phyloP scores from a whole-genome alignment of 371 early-diverging fungal species.

The Haplosporangium sp. region DNA sequence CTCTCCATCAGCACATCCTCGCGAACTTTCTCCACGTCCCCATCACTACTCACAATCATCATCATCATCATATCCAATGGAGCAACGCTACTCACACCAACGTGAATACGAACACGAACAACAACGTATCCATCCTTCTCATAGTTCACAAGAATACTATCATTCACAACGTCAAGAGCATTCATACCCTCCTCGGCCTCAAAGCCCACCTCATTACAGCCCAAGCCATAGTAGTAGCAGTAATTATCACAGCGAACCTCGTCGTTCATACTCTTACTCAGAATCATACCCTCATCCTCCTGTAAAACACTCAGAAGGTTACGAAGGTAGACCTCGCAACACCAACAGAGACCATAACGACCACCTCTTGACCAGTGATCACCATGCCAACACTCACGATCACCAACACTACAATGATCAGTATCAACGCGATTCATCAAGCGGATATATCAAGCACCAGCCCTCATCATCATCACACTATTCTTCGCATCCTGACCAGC shows the following conservation, averaged over 20 bases:
- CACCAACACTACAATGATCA: conserved; percentile 45
- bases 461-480: conserved; percentile 5
- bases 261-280: conserved; percentile 17
- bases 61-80: conserved; percentile 16
- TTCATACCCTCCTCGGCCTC: conserved; percentile 9
- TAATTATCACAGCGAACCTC: conserved; percentile 9
- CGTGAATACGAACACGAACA: conserved; percentile 8
- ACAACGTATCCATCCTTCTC: conserved; percentile 1
- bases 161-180: conserved; percentile 23
- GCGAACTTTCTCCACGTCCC: conserved; percentile 17
- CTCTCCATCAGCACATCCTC: conserved; percentile 7
- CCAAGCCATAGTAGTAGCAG: not conserved
- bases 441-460: conserved; percentile 26
- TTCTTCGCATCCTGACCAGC: not conserved
- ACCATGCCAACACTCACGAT: conserved; percentile 29
- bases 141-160: conserved; percentile 8
- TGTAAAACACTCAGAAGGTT: conserved; percentile 46
- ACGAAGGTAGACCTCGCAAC: conserved; percentile 44
- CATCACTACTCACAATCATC: conserved; percentile 13
- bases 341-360: conserved; percentile 50
- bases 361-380: conserved; percentile 41
- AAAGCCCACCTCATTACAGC: conserved; percentile 13
- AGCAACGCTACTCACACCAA: conserved; percentile 11
- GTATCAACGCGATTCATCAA: conserved; percentile 31
- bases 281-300: conserved; percentile 15